Evolutionary conservation across 148 eudicot genomes (phyloP).

Genomic region (Heliamphora exappendiculata): DNA sequence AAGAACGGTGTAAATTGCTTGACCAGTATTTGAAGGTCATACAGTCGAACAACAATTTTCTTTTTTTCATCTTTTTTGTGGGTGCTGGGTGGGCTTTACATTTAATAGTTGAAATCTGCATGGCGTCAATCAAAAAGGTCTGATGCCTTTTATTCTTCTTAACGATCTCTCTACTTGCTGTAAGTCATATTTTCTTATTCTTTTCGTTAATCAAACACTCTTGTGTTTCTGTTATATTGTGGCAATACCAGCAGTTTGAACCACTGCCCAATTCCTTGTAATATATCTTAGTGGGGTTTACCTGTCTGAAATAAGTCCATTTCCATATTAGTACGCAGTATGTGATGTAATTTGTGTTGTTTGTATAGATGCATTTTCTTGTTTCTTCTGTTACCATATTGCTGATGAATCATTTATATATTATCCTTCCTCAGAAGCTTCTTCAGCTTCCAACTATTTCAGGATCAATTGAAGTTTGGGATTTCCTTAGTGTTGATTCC

Average conservation of each 20-base stretch:
- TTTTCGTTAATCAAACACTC: too few species aligned
- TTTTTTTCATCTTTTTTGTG: neutral
- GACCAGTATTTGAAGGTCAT: constrained; percentile 88
- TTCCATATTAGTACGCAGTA: neutral
- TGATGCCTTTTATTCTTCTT: too few species aligned
- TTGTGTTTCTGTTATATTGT: too few species aligned
- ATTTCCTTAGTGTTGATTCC: constrained; percentile 97
- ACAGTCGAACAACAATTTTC: constrained; percentile 4
- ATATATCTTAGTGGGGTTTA: neutral
- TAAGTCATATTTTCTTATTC: too few species aligned
- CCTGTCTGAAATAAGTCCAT: neutral
- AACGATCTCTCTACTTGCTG: too few species aligned
- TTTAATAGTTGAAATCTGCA: too few species aligned
- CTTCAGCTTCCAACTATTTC: constrained; percentile 90
- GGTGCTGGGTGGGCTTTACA: neutral
- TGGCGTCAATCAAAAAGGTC: too few species aligned
- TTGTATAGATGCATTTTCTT: neutral
- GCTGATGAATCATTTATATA: constrained; percentile 9
- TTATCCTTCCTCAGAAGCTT: constrained; percentile 58
- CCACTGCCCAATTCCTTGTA: neutral
- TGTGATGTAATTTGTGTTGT: neutral
- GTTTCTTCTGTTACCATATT: constrained; percentile 1
- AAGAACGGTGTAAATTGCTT: constrained; percentile 83
- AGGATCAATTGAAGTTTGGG: constrained; percentile 98
- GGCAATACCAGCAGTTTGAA: neutral